Base-by-base conservation (phyloP, 768 basidiomycete species). In the Mycena olivaceomarginata region DNA sequence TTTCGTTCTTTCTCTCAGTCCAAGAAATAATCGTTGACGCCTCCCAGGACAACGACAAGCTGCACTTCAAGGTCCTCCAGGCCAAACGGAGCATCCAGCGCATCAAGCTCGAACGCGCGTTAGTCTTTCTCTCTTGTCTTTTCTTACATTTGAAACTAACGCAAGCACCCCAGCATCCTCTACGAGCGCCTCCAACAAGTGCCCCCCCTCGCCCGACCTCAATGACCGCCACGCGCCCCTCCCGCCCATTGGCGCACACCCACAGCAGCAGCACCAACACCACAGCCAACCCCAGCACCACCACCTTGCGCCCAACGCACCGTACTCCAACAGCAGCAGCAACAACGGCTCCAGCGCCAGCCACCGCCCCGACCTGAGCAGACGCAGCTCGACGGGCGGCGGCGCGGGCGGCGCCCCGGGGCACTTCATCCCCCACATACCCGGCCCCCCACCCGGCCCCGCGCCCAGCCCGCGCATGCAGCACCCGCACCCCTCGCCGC, bases 41-140 rank as follows among this genome's bases (percentile, higher is more conserved):
- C 43, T 2, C 43, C 6, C 56, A 97, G 96, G 95, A 97, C 86
- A 97, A 97, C 85, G 96, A 97, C 89, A 96, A 94, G 86, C 90
- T 97, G 75, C 92, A 94, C 83, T 92, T 93, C 89, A 95, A 96
- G 84, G 92, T 96, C 48, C 87, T 95, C 40, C 90, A 93, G 82
- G 92, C 95, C 41, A 96, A 95, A 85, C 93, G 93, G 80, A 94
- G 92, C 81, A 96, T 97, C 57, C 95, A 96, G 84, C 90, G 96
- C 56, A 94, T 96, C 92, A 94, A 96, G 85, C 88, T 97, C 73
- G 96, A 97, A 86, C 89, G 96, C 88, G 95, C 95, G 96, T 97
- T 81, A 88, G 95, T 92, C 74, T 76, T 77, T 75, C 67, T 70
- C 18, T 72, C 81, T 71, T 82, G 82, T 75, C 76, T 70, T 79